Conservation (phyloP, 257 asterid species). For the Salvia miltiorrhiza region DNA sequence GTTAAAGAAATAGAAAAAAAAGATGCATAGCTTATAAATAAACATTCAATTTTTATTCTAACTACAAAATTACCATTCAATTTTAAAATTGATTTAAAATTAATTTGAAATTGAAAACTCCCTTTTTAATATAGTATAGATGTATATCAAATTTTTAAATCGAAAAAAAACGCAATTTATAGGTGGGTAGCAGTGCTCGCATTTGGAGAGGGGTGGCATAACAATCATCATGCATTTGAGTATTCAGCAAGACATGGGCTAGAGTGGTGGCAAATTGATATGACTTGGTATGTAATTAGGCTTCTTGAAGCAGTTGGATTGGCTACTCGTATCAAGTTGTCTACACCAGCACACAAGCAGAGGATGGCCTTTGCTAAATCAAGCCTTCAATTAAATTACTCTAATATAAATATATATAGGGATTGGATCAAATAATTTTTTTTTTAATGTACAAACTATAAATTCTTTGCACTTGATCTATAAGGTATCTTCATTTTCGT, state of each 20-base stretch:
- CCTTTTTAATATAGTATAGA: no score
- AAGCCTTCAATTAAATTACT: background rate
- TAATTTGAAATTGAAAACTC: no score
- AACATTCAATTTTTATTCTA: no score
- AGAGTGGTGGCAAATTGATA: constrained; percentile 82
- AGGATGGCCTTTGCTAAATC: constrained; percentile 35
- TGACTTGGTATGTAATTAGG: constrained; percentile 64
- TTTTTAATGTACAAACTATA: no score
- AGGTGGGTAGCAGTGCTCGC: constrained; percentile 86
- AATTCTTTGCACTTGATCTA: no score
- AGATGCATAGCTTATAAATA: no score
- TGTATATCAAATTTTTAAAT: background rate
- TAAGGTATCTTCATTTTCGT: no score
- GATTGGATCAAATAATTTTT: no score
- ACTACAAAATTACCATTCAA: no score
- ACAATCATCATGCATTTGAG: constrained; percentile 83
- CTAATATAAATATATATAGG: background rate
- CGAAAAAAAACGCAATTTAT: no score
- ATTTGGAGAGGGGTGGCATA: constrained; percentile 89
- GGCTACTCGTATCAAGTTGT: constrained; percentile 64
- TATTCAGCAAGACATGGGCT: constrained; percentile 76
- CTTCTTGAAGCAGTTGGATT: constrained; percentile 56
- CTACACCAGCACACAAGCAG: constrained; percentile 44
- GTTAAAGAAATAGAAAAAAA: no score
- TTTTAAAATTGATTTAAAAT: no score